Evolutionary conservation across 2,329 filamentous ascomycete species (phyloP).

Genomic region (Botryotinia convoluta): DNA sequence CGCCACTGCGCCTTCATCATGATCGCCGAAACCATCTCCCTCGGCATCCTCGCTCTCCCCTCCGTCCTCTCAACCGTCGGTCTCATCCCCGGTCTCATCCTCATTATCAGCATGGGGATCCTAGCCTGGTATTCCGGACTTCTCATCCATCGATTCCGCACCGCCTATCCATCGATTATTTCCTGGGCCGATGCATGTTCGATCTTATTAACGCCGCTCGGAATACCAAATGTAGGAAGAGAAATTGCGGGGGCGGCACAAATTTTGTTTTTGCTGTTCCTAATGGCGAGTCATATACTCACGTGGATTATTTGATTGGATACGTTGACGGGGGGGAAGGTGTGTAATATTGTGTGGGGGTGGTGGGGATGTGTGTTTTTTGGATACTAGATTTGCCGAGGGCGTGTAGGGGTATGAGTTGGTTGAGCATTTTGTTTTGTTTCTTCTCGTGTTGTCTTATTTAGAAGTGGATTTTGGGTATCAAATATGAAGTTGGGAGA

Average conservation of each 20-base stretch:
- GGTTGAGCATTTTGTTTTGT: constrained; percentile 41
- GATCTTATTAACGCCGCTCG: neutral
- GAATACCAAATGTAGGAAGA: constrained; percentile 28
- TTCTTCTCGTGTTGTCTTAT: neutral
- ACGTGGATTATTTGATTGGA: constrained; percentile 60
- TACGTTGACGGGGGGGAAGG: constrained; percentile 50
- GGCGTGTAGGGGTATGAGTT: constrained; percentile 54
- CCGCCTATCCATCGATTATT: constrained; percentile 47
- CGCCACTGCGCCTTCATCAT: constrained; percentile 13
- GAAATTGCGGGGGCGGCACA: constrained; percentile 51
- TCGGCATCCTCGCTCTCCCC: constrained; percentile 19
- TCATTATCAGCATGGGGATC: constrained; percentile 52
- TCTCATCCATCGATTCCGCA: constrained; percentile 58
- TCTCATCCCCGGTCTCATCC: constrained; percentile 41
- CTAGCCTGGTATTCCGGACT: constrained; percentile 59
- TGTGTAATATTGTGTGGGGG: constrained; percentile 56
- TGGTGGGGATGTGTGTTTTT: constrained; percentile 50
- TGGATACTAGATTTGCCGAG: constrained; percentile 53
- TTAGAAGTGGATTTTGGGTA: accelerated
- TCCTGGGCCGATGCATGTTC: neutral
- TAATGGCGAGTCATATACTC: constrained; percentile 59
- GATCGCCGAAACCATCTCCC: constrained; percentile 22
- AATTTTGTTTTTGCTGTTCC: constrained; percentile 56
- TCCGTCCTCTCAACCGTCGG: constrained; percentile 17
- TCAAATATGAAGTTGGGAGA: neutral